Evolutionary conservation across 345 rosid species (phyloP).

Genomic region (Salix arbutifolia): DNA sequence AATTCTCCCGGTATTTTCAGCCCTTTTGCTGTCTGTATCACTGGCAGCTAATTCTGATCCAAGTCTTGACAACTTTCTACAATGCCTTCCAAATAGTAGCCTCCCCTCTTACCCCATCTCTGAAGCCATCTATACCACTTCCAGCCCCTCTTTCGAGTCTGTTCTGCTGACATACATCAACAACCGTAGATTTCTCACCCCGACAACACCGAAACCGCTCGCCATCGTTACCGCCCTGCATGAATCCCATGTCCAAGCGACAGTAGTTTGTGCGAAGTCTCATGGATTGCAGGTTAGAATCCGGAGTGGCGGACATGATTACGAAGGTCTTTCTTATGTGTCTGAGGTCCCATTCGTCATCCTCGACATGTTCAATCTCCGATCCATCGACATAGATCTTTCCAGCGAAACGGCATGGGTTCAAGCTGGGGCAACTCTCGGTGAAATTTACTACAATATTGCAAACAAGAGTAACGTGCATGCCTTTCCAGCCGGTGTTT

Average conservation of each 20-base stretch:
- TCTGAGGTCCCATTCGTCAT: neutral
- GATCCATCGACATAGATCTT: neutral
- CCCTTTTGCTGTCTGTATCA: neutral
- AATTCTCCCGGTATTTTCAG: neutral
- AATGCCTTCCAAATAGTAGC: neutral
- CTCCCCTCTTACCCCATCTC: neutral
- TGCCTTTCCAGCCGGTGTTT: slow-evolving; percentile 12
- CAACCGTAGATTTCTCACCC: neutral
- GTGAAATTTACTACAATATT: slow-evolving; percentile 9
- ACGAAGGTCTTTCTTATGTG: slow-evolving; percentile 4
- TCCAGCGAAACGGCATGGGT: slow-evolving; percentile 3
- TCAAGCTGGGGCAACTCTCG: slow-evolving; percentile 3
- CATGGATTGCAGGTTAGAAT: neutral
- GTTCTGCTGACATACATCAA: neutral
- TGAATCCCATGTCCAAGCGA: slow-evolving; percentile 9
- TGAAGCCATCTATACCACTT: neutral
- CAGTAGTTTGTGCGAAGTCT: neutral
- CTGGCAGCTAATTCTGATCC: neutral
- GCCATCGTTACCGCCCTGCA: neutral
- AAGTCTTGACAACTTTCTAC: neutral
- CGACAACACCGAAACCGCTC: neutral
- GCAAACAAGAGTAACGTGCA: neutral
- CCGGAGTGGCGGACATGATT: slow-evolving; percentile 12
- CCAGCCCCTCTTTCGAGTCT: neutral
- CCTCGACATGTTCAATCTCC: slow-evolving; percentile 9